phyloP scores from a whole-genome alignment of 2,329 filamentous ascomycete genomes.

The Pyrenochaeta sp. region DNA sequence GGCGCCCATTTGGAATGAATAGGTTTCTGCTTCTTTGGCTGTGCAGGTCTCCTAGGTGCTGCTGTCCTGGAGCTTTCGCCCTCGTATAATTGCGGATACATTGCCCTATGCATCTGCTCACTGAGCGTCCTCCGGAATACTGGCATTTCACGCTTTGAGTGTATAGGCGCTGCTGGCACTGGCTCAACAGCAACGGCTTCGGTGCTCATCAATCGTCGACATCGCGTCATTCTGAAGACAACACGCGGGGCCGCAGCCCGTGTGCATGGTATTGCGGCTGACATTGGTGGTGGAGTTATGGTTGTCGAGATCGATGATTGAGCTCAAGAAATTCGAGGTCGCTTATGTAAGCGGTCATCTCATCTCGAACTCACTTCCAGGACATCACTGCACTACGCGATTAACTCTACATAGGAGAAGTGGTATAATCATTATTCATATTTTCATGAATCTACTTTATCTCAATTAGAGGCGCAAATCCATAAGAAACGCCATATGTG shows the following conservation, averaged over 20 bases:
- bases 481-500: not conserved
- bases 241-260: slow-evolving; percentile 61
- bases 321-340: slow-evolving; percentile 31
- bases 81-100: slow-evolving; percentile 24
- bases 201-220: slow-evolving; percentile 30
- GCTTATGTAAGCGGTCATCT: slow-evolving; percentile 33
- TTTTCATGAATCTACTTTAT: not conserved
- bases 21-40: slow-evolving; percentile 7
- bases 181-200: slow-evolving; percentile 21
- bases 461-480: not conserved
- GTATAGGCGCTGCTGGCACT: slow-evolving; percentile 6
- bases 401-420: not conserved
- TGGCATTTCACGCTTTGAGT: slow-evolving; percentile 10
- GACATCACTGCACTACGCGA: not conserved
- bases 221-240: slow-evolving; percentile 23
- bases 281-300: slow-evolving; percentile 57
- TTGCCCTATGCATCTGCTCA: slow-evolving; percentile 30
- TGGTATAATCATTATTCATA: not conserved
- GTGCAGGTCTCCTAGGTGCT: not conserved
- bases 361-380: not conserved
- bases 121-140: slow-evolving; percentile 17
- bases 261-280: slow-evolving; percentile 62
- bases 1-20: slow-evolving; percentile 21
- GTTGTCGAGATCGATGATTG: slow-evolving; percentile 13
- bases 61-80: not conserved